Base-by-base conservation (phyloP, 1,284 basidiomycete genomes). In the Trametes versicolor region DNA sequence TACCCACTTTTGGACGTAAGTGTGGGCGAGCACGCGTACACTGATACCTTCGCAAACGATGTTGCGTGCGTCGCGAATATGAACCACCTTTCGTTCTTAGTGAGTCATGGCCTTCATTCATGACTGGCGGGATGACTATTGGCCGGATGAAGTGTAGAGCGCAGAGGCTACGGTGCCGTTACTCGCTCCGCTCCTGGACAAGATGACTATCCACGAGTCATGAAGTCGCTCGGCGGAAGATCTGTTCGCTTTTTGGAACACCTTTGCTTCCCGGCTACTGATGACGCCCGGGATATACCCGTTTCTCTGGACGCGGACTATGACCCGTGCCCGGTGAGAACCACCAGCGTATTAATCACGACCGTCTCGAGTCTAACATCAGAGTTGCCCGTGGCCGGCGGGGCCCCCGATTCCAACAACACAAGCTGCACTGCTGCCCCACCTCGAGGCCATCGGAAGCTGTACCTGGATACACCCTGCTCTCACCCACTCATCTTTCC, bases 121-220 rank as follows among this genome's bases (percentile, higher is more conserved):
- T n/a, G n/a, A n/a, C n/a, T 54, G 27, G 4, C 29, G 12, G 10
- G 7, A 7, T 6, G 12, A 41, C 39, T 15, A 4, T 17, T 8
- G 8, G n/a, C n/a, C n/a, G n/a, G n/a, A n/a, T 9, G 12, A 41
- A 13, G 7, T 37, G 19, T 13, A 58, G 56, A 37, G 47, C 8
- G 47, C 36, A 29, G 34, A 43, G 8, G 8, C 51, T 5, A 17
- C 19, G 23, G 32, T 63, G 13, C 62, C 57, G 2, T 10, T 60
- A 10, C 37, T 67, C 1, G 59, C 66, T 6, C 49, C 62, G 4
- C 55, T 67, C 10, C 62, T 67, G 34, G 66, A 62, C 55, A 51
- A 27, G 39, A 67, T 67, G 66, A 67, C 60, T 1, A 62, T 58
- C 0, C 59, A 60, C 48, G 34, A 56, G 27, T 17, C 36, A 5